Conservation (phyloP, 1,139 yeast species). For the Magnusiomyces ingens region DNA sequence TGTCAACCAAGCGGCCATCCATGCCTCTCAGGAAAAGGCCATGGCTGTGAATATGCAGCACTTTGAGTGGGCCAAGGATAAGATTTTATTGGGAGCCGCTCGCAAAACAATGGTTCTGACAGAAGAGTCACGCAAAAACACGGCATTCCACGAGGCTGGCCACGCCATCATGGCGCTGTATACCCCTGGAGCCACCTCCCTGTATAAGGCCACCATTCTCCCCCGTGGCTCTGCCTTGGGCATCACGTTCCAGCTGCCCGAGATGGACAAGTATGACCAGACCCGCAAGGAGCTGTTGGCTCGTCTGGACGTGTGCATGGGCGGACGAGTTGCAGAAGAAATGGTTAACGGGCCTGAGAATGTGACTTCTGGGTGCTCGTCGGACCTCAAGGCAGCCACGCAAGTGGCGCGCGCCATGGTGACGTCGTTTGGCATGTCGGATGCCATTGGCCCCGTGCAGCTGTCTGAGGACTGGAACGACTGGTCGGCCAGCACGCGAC, state of each 20-base stretch:
- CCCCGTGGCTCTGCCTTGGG: conserved; percentile 98
- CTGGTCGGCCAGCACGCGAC: conserved; percentile 86
- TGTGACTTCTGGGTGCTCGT: conserved; percentile 91
- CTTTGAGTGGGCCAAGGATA: conserved; percentile 98
- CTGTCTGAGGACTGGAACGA: conserved; percentile 77
- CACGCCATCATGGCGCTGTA: conserved; percentile 95
- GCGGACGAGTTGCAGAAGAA: conserved; percentile 97
- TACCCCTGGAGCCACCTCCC: conserved; percentile 91
- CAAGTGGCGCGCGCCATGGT: conserved; percentile 95
- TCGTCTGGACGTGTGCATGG: conserved; percentile 94
- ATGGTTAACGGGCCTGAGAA: conserved; percentile 83
- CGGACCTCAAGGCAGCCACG: conserved; percentile 86
- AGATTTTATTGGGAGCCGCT: conserved; percentile 96
- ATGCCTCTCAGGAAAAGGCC: conserved; percentile 90
- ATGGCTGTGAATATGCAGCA: conserved; percentile 85
- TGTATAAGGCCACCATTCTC: conserved; percentile 92
- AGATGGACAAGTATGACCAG: conserved; percentile 95
- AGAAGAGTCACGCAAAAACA: conserved; percentile 85
- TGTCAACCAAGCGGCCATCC: conserved; percentile 96
- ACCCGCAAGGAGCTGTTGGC: conserved; percentile 87
- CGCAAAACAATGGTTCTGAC: conserved; percentile 97
- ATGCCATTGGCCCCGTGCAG: conserved; percentile 84
- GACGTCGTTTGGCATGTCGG: conserved; percentile 94
- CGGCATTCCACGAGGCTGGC: conserved; percentile 99
- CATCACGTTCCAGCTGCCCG: conserved; percentile 93